Base-by-base conservation (phyloP, 345 rosid species). In the Aquilaria sinensis region DNA sequence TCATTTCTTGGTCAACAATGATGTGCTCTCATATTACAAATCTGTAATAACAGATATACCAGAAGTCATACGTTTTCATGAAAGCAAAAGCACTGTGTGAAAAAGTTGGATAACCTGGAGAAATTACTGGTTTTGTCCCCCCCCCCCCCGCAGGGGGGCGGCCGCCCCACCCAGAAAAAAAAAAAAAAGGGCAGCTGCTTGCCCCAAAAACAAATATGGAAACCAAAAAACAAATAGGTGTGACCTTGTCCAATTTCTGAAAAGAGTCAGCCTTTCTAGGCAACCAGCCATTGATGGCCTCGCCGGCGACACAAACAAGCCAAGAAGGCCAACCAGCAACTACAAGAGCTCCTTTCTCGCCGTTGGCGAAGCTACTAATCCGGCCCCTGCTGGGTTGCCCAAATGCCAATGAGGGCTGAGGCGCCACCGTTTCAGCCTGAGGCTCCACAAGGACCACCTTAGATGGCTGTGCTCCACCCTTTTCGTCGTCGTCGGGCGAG, bases 261-360 rank as follows among this genome's bases (percentile, higher is more conserved):
- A 94, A 94, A 0, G 99, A 90, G 45, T 94, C 96, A 0, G 97
- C 89, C 56, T 78, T 82, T 13, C 97, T 83, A 9, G 99, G 97
- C 59, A 85, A 80, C 99, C 99, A 94, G 11, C 99, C 99, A 53
- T 81, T 81, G 73, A 94, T 85, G 58, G 97, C 97, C 77, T 94
- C 99, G 10, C 97, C 95, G n/a, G 99, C 99, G 64, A 90, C 99
- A 0, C 83, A 67, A 34, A 85, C 78, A 63, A 94, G 72, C 99
- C 99, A 94, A 65, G 95, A 74, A 56, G 99, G 99, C 99, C 99
- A 94, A 71, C 99, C 99, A 48, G 99, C 90, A 67, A 81, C 83
- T 60, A 86, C 80, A 54, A 80, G 88, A 45, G 85, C 89, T 37
- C 86, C 96, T 75, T 59, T 82, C 64, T 90, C 96, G 29, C 95